Base-by-base conservation (phyloP, 1,139 yeast species). In the Pichia sorboxylosa region DNA sequence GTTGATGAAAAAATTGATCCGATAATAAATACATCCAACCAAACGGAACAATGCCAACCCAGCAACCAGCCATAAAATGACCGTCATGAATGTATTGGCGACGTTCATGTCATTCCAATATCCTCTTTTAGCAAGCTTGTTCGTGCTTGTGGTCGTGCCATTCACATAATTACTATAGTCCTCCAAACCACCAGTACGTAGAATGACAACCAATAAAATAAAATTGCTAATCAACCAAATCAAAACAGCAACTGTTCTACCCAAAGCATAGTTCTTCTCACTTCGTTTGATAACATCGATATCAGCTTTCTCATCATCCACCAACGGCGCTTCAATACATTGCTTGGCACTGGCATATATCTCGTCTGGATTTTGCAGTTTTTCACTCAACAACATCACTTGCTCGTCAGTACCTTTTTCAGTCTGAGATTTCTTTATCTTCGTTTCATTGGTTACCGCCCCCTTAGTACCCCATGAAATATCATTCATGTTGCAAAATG, bases 381-480 rank as follows among this genome's bases (percentile, higher is more conserved):
- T 51, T 26, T 46, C 52, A n/a, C 54, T 49, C 20, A 52, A 35
- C 11, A 47, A 30, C 15, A 49, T 21, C 25, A 46, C 41, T 17
- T 43, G 41, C 8, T 39, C 30, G 7, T 37, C 39, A 13, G 24
- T 30, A 23, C 30, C 30, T 8, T 19, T 24, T 5, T 18, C 21
- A 14, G 25, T 18, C n/a, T 26, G 33, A 11, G 26, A 27, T 10
- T 34, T 36, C 23, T 33, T 40, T 13, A 24, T 10, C 13, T 24
- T 20, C 2, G 20, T 15, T 2, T 36, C 33, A 9, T 34, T 22
- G 14, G 48, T 44, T 14, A 69, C 64, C 28, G 71, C 79, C 27
- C 85, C 87, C 52, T 81, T 79, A 17, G 90, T 81, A 52, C 93
- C 93, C 93, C 93, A 81, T 0, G 90, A 76, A 35, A 81, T 76